Conservation (phyloP, 176 grass and related monocot species). For the Juncus effusus region DNA sequence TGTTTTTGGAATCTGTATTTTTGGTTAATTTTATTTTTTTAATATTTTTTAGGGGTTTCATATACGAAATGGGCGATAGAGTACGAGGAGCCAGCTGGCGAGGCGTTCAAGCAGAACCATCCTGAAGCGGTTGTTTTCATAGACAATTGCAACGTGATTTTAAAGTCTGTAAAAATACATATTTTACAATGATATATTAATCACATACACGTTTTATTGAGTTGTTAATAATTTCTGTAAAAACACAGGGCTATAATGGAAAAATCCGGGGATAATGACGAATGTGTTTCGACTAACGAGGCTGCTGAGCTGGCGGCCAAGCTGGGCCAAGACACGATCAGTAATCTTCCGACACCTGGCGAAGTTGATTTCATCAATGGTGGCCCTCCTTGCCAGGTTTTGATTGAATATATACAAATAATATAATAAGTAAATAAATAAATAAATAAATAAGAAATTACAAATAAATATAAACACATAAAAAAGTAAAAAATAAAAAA, state of each 20-base stretch:
- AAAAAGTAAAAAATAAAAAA: no score
- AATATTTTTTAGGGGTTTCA: conserved; percentile 41
- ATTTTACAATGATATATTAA: not conserved
- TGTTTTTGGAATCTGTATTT: no score
- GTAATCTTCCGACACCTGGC: conserved; percentile 54
- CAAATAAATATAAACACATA: no score
- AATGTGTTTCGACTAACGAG: conserved; percentile 49
- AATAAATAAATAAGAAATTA: no score
- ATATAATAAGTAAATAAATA: no score
- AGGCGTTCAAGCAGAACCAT: conserved; percentile 70
- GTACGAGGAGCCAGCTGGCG: conserved; percentile 69
- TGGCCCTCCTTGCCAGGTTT: conserved; percentile 74
- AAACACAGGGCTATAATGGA: conserved; percentile 54
- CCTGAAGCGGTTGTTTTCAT: conserved; percentile 60
- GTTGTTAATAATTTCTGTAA: not conserved
- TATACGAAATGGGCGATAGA: conserved; percentile 80
- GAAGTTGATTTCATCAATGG: conserved; percentile 86
- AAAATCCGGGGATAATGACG: conserved; percentile 60
- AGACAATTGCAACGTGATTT: conserved; percentile 78
- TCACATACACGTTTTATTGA: not conserved
- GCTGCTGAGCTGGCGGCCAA: conserved; percentile 41
- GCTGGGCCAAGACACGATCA: conserved; percentile 44
- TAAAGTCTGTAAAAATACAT: conserved; percentile 36
- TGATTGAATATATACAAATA: no score
- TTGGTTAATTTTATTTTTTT: conserved; percentile 10